Evolutionary conservation across 306 rosid species (phyloP), one percentile per base, ranked within the genome.

Genomic region (Corylus avellana): DNA sequence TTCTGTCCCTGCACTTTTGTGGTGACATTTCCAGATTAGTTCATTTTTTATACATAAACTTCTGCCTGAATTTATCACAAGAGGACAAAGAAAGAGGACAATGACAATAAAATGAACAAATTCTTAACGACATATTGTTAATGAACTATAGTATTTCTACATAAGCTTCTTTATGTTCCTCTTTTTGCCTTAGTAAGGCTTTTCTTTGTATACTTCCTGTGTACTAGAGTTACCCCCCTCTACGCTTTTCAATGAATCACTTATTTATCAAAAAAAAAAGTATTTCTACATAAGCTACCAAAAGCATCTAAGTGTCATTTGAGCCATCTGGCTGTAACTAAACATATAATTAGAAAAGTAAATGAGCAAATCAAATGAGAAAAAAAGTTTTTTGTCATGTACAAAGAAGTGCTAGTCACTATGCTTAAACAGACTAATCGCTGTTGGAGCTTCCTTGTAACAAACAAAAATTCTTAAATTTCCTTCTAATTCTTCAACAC

Each of bases 1-100:
- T 89, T 94, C 97, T 25, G 91, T 91, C 97, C 98, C 98, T 94
- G 98, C 97, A 92, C 98, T 94, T 88, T 91, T 85, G 88, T 81
- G 53, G 86, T 88, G 85, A 83, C 64, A 86, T 76, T 78, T 78
- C 72, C 70, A 79, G 80, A 85, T 84, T 72, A 83, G 83, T 82
- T 85, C 63, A 80, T 80, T 56, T 75, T 57, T 47, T 70, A 56
- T 44, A 69, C 76, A 81, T 66, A 56, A 50, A 51, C 63, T 62
- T 56, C 39, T 77, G 42, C 68, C 78, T 25, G 32, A 44, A 39
- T 61, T 73, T 55, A 61, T 49, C 61, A 72, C 50, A 63, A 32
- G 69, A 63, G 17, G 50, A 64, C 44, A 16, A 35, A 5, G 70
- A 16, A 67, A 67, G 48, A 18, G 12, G 27, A 17, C 3, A 39